phyloP scores from a whole-genome alignment of 2,329 filamentous ascomycete species.

The Dactylellina parvicollis region DNA sequence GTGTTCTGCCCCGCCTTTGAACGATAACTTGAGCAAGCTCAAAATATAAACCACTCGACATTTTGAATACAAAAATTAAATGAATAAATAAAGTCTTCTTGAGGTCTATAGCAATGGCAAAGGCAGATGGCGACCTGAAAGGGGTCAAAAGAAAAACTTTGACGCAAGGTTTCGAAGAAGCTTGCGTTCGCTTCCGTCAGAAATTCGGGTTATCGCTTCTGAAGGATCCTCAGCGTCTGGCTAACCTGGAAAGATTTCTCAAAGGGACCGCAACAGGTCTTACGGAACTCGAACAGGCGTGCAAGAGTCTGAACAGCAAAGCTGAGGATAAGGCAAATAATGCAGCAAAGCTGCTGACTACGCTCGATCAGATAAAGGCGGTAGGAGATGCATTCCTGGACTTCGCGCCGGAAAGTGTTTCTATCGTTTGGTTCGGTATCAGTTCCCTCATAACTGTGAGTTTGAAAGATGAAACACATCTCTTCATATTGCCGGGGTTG shows the following conservation, averaged over 20 bases:
- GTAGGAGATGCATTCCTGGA: conserved; percentile 25
- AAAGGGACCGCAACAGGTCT: conserved; percentile 14
- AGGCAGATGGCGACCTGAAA: no score
- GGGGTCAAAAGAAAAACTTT: conserved; percentile 36
- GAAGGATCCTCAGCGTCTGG: neutral
- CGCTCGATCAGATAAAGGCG: conserved; percentile 19
- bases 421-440: conserved; percentile 48
- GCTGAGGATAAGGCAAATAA: conserved; percentile 27
- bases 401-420: conserved; percentile 41
- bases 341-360: conserved; percentile 10
- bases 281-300: neutral
- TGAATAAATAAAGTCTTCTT: no score
- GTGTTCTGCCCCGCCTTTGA: no score
- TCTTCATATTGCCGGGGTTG: no score
- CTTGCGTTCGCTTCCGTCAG: conserved; percentile 7
- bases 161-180: conserved; percentile 21
- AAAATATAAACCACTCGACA: no score
- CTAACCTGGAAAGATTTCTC: neutral
- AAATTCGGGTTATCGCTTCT: conserved; percentile 1
- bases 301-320: conserved; percentile 3
- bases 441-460: conserved; percentile 26
- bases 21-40: no score
- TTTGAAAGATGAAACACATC: no score
- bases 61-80: no score
- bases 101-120: no score